These are phyloP conservation scores for Ogataea pilisensis DNA, from an alignment of 805 yeast genomes.

Conservation along the genomic window DNA sequence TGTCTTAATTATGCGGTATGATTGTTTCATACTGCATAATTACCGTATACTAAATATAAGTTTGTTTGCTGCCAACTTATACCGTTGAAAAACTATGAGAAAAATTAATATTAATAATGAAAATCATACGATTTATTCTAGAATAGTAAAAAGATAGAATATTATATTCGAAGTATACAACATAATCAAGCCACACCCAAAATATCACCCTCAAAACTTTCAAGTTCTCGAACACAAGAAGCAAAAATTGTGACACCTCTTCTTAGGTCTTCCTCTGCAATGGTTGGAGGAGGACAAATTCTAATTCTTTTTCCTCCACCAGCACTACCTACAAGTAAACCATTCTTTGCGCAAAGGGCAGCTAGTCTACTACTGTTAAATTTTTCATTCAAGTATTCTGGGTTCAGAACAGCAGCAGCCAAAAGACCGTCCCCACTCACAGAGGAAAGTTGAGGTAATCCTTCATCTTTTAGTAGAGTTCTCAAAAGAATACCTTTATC, in stretches of 20 bases:
- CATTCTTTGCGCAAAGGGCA: constrained; percentile 21
- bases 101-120: too few species aligned
- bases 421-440: constrained; percentile 25
- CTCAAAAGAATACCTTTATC: constrained; percentile 18
- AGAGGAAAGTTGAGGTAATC: constrained; percentile 12
- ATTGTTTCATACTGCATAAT: too few species aligned
- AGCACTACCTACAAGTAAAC: constrained; percentile 20
- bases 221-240: constrained; percentile 14
- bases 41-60: too few species aligned
- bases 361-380: constrained; percentile 20
- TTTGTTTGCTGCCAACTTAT: too few species aligned
- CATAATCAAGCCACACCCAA: constrained; percentile 3
- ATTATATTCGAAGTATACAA: too few species aligned
- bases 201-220: constrained; percentile 8
- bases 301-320: constrained; percentile 23
- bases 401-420: constrained; percentile 21
- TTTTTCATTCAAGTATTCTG: constrained; percentile 5
- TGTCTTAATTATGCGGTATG: too few species aligned
- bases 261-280: constrained; percentile 15
- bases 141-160: too few species aligned
- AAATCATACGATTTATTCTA: background rate
- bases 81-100: too few species aligned
- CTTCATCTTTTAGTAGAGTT: constrained; percentile 11
- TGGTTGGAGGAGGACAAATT: constrained; percentile 27
- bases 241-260: constrained; percentile 24